Conservation (phyloP, 352 stramenopile species). For the Phytophthora tentaculata region DNA sequence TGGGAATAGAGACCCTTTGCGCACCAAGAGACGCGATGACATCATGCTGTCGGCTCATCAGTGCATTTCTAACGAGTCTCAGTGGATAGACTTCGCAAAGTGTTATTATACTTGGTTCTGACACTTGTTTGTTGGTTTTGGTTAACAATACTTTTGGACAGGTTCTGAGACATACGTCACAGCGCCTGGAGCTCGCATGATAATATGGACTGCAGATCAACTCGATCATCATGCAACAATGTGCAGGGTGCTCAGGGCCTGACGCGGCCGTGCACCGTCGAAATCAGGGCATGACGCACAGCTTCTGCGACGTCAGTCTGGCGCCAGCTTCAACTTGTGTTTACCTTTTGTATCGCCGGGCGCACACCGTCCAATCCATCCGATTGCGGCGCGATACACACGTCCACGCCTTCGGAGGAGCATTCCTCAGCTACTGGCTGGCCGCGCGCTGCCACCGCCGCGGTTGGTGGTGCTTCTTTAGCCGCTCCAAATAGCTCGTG, state of each 20-base stretch:
- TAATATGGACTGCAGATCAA: slow-evolving; percentile 1
- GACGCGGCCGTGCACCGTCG: slow-evolving; percentile 13
- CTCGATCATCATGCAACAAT: neutral
- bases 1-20: slow-evolving; percentile 10
- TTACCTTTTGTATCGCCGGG: neutral
- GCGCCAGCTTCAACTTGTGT: slow-evolving; percentile 29
- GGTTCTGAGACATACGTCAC: slow-evolving; percentile 10
- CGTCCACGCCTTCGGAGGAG: neutral
- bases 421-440: slow-evolving; percentile 9
- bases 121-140: neutral
- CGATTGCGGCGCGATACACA: slow-evolving; percentile 2
- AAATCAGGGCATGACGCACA: slow-evolving; percentile 43
- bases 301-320: neutral
- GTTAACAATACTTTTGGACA: slow-evolving; percentile 5
- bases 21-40: slow-evolving; percentile 37
- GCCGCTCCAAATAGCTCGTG: slow-evolving; percentile 59
- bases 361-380: slow-evolving; percentile 20
- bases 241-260: neutral
- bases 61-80: slow-evolving; percentile 1
- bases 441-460: slow-evolving; percentile 12
- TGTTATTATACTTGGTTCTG: neutral
- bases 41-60: slow-evolving; percentile 33
- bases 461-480: slow-evolving; percentile 37
- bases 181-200: no score
- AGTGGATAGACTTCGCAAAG: neutral